These are phyloP conservation scores for Hypomontagnella monticulosa DNA, from an alignment of 495 filamentous ascomycete genomes.

Conservation along the genomic window DNA sequence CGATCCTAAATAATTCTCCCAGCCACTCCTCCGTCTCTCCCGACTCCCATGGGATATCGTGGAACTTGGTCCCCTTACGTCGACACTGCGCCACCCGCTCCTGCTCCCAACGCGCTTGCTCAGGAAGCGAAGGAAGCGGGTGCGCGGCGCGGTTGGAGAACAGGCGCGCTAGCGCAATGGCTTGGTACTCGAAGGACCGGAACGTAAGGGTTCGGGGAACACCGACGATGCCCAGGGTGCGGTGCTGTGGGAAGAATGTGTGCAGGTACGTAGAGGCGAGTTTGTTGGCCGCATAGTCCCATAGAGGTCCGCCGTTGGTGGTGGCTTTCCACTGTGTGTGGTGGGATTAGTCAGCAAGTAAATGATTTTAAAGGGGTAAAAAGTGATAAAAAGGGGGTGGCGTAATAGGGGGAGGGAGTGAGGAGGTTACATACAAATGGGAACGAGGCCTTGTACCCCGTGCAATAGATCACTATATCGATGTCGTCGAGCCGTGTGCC, in stretches of 20 bases:
- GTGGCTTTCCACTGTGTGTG: conserved; percentile 51
- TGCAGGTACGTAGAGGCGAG: conserved; percentile 53
- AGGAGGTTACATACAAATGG: conserved; percentile 48
- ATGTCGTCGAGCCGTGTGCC: conserved; percentile 51
- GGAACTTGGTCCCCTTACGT: conserved; percentile 52
- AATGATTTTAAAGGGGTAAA: neutral
- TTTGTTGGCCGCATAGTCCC: conserved; percentile 49
- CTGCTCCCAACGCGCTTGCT: conserved; percentile 55
- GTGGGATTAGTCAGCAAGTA: too few species aligned
- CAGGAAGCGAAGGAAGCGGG: conserved; percentile 44
- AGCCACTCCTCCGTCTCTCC: conserved; percentile 58
- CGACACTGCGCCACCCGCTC: conserved; percentile 38
- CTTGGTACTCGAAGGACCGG: conserved; percentile 62
- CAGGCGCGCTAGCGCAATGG: conserved; percentile 57
- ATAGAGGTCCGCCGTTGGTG: conserved; percentile 52
- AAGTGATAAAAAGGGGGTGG: neutral
- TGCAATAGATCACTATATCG: conserved; percentile 60
- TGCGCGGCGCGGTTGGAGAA: conserved; percentile 49
- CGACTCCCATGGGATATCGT: conserved; percentile 58
- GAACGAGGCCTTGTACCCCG: conserved; percentile 59
- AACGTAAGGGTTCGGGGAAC: conserved; percentile 59
- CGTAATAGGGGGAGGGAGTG: too few species aligned
- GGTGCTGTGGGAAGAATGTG: conserved; percentile 55
- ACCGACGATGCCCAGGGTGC: conserved; percentile 55
- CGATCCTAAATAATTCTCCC: conserved; percentile 51